Conservation (phyloP, 2,329 filamentous ascomycete genomes). For the Aspergillus ochraceus region DNA sequence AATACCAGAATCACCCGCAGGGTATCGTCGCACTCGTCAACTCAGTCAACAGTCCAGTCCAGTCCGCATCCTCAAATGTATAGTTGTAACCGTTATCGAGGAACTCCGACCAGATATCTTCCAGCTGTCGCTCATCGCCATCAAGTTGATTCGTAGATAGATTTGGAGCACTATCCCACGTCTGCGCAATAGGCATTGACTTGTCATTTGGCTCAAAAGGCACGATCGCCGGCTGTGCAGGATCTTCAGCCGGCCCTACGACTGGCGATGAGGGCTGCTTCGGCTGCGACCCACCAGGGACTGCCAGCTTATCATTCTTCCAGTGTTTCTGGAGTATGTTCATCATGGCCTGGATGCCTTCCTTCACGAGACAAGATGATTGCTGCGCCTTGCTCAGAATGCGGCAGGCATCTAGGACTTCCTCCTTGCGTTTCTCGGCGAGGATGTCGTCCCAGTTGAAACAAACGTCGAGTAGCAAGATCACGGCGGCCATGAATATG, state of each 20-base stretch:
- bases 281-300: background rate
- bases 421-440: conserved; percentile 34
- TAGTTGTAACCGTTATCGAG: conserved; percentile 27
- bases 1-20: conserved; percentile 8
- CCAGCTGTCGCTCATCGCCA: conserved; percentile 18
- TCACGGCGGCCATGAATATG: conserved; percentile 42
- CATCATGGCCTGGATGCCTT: conserved; percentile 41
- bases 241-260: background rate
- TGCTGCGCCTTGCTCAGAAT: conserved; percentile 39
- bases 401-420: conserved; percentile 40
- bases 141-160: background rate
- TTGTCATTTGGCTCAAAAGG: background rate
- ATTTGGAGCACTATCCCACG: background rate
- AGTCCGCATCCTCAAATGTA: conserved; percentile 26
- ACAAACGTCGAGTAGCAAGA: conserved; percentile 42
- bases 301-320: conserved; percentile 16
- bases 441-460: conserved; percentile 41
- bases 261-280: background rate
- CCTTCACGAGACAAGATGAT: conserved; percentile 29
- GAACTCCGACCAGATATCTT: conserved; percentile 35
- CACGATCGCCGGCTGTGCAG: background rate
- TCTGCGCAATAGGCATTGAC: background rate
- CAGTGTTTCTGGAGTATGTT: conserved; percentile 35
- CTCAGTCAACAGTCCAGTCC: conserved; percentile 31
- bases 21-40: conserved; percentile 24